A percentile compares a stretch with the other conserved stretches of the same genome.
phyloP scores from a whole-genome alignment of 257 asterid genomes.

The Coffea canephora region DNA sequence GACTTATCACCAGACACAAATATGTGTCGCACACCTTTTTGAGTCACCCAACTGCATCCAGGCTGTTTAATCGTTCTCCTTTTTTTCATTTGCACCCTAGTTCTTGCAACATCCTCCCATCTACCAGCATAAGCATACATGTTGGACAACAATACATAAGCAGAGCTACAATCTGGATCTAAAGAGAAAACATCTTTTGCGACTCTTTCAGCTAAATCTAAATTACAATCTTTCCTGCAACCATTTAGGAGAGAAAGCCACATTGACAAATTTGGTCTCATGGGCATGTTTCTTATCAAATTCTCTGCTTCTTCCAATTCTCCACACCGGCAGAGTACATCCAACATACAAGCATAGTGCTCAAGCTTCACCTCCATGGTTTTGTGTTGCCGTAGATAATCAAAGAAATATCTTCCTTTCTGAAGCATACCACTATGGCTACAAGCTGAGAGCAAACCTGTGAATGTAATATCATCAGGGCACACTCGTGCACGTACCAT shows the following conservation, averaged over 20 bases:
- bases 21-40: conserved; percentile 36
- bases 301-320: conserved; percentile 63
- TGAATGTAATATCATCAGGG: conserved; percentile 82
- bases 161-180: conserved; percentile 66
- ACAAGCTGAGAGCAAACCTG: conserved; percentile 80
- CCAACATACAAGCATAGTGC: conserved; percentile 88
- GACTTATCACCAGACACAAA: conserved; percentile 48
- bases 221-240: conserved; percentile 49
- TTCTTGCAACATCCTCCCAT: conserved; percentile 71
- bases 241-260: conserved; percentile 81
- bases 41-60: conserved; percentile 69
- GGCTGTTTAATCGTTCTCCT: conserved; percentile 48
- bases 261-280: conserved; percentile 49
- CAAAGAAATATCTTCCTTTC: conserved; percentile 59
- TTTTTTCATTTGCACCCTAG: conserved; percentile 52
- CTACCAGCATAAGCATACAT: conserved; percentile 63
- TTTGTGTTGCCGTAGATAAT: conserved; percentile 24
- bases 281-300: conserved; percentile 54
- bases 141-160: conserved; percentile 59
- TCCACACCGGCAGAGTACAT: conserved; percentile 69
- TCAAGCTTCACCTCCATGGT: conserved; percentile 47
- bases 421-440: conserved; percentile 82
- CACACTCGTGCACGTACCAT: conserved; percentile 52
- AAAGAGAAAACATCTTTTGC: conserved; percentile 40
- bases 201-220: conserved; percentile 64